Conservation (phyloP, 192 early-diverging fungal species). For the Helicostylum pulchrum region DNA sequence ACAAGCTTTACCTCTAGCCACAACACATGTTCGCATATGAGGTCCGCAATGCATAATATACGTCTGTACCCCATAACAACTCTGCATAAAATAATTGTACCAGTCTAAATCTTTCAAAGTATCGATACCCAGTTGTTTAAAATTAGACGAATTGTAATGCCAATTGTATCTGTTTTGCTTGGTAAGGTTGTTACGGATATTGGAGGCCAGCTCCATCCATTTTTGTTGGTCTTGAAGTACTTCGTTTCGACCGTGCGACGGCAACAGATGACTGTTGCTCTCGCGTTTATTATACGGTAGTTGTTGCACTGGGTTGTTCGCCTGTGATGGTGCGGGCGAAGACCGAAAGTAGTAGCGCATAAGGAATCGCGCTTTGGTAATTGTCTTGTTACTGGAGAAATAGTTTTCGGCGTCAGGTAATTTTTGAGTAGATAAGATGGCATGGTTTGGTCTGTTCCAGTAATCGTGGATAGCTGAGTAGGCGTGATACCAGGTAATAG, state of each 20-base stretch:
- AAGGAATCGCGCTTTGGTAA: slow-evolving; percentile 10
- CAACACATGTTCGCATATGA: slow-evolving; percentile 7
- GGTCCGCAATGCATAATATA: background rate
- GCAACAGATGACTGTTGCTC: background rate
- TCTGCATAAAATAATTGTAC: slow-evolving; percentile 16
- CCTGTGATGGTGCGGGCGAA: background rate
- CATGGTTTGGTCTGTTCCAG: slow-evolving; percentile 5
- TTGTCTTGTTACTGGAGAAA: slow-evolving; percentile 4
- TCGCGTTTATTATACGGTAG: background rate
- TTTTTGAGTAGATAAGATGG: background rate
- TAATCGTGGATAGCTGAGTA: slow-evolving; percentile 16
- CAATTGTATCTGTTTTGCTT: background rate
- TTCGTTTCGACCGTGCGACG: background rate
- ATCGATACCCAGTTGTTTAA: background rate
- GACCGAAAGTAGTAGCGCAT: slow-evolving; percentile 14
- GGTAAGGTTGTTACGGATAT: slow-evolving; percentile 3
- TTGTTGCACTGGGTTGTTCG: background rate
- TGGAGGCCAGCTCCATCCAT: slow-evolving; percentile 13
- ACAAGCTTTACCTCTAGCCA: background rate
- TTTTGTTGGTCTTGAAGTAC: slow-evolving; percentile 1
- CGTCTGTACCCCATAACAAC: slow-evolving; percentile 12
- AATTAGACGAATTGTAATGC: background rate
- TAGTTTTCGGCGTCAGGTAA: background rate
- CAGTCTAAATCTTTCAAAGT: background rate
- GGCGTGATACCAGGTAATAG: slow-evolving; percentile 8